Percentiles rank a stretch among this genome's conserved stretches.
Conservation (phyloP, 2,329 filamentous ascomycete genomes). For the Stagonosporopsis vannaccii region DNA sequence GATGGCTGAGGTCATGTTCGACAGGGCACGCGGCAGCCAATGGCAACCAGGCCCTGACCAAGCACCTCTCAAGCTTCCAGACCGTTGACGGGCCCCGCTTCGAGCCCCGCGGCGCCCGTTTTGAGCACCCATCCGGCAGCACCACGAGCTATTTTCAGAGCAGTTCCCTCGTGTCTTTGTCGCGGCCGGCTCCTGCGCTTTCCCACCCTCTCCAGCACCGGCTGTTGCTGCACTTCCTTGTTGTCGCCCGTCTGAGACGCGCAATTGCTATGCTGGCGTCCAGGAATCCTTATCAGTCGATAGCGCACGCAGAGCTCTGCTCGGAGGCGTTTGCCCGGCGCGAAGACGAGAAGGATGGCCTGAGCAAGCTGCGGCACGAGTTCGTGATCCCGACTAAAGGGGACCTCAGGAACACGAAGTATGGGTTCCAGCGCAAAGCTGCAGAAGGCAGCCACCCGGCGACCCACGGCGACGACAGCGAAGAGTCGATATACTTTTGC, state of each 20-base stretch:
- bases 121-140: constrained; percentile 10
- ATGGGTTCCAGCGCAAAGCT: constrained; percentile 26
- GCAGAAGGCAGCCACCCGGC: constrained; percentile 31
- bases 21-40: constrained; percentile 21
- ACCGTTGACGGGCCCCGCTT: constrained; percentile 15
- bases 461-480: constrained; percentile 19
- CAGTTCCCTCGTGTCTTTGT: constrained; percentile 1
- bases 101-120: constrained; percentile 7
- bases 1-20: constrained; percentile 24
- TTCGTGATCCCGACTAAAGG: constrained; percentile 80
- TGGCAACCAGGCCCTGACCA: constrained; percentile 2
- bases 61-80: constrained; percentile 15
- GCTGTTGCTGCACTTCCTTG: neutral
- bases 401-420: constrained; percentile 70
- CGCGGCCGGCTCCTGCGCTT: neutral
- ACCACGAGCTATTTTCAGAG: constrained; percentile 18
- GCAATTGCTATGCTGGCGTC: constrained; percentile 33
- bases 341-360: constrained; percentile 49
- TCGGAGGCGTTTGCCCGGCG: constrained; percentile 42
- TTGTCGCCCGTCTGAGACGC: neutral
- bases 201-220: neutral
- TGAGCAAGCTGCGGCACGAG: constrained; percentile 63
- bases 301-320: constrained; percentile 31
- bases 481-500: constrained; percentile 77
- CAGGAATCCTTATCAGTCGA: constrained; percentile 32